Conservation (phyloP, 2,329 filamentous ascomycete species). For the Aspergillus ochraceoroseus region DNA sequence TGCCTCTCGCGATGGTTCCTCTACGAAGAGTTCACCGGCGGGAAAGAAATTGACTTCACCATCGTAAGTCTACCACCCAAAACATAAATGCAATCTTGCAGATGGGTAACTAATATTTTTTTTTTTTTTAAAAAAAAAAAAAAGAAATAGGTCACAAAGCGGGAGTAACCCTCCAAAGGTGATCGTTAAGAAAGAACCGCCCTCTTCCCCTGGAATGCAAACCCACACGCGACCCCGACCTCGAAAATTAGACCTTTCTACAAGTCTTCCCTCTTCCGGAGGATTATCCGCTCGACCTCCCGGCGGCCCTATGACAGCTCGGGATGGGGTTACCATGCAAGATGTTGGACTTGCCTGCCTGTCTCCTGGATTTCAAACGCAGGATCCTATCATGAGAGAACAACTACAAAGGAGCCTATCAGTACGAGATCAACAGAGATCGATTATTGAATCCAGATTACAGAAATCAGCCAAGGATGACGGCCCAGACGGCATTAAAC, state of each 20-base stretch:
- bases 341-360: constrained; percentile 91
- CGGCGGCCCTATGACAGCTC: constrained; percentile 63
- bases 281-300: constrained; percentile 62
- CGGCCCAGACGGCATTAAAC: constrained; percentile 56
- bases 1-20: constrained; percentile 33
- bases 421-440: constrained; percentile 86
- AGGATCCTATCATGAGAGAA: constrained; percentile 94
- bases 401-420: constrained; percentile 91
- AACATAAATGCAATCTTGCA: background rate
- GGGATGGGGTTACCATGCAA: constrained; percentile 76
- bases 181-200: constrained; percentile 92
- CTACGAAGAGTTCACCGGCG: constrained; percentile 31
- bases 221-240: constrained; percentile 53
- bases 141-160: constrained; percentile 34
- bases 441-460: constrained; percentile 86
- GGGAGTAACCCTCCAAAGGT: constrained; percentile 66
- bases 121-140: background rate
- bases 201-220: constrained; percentile 68
- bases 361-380: constrained; percentile 91
- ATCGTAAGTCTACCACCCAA: constrained; percentile 44
- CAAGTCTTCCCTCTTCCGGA: constrained; percentile 43
- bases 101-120: constrained; percentile 18
- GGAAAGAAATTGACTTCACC: constrained; percentile 40
- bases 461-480: constrained; percentile 83
- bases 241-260: constrained; percentile 45